Evolutionary conservation across 495 filamentous ascomycete genomes (phyloP), one percentile per base, ranked within the genome.

Genomic region (Penicillium herquei): DNA sequence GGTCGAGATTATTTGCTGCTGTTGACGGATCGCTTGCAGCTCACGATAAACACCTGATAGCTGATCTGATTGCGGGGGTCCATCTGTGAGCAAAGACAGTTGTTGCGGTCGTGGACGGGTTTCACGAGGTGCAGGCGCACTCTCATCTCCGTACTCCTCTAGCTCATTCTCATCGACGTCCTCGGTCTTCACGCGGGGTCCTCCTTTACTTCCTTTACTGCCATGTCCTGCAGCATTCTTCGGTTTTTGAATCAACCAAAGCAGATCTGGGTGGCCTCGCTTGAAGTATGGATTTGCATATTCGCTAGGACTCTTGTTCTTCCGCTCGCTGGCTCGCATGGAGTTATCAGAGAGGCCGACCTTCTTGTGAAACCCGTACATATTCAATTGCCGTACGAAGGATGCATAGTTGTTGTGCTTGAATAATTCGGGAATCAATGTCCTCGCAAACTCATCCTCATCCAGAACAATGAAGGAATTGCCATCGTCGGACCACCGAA

Each of bases 401-500:
- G 95, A 98, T 7, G 94, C 92, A 70, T 98, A 99, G 70, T 98
- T 99, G 70, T 96, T 98, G 72, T 98, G 95, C 68, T 99, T 99
- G 82, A 98, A 99, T 7, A 97, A 79, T 66, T 98, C 94, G 3
- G 94, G 94, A 46, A 99, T 98, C 55, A 99, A 70, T 0, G 87
- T 96, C 68, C 91, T 92, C n/a, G 94, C 95, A 71, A 99, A 99
- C 68, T 98, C 95, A 66, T 99, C 94, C 70, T 99, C 94, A 65
- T 99, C 95, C 5, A 97, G 72, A 7, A 99, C 94, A 40, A 98
- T 87, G 69, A 99, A 99, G 3, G 93, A 96, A 64, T 95, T 91
- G 14, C 94, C 94, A 67, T 90, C 87, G 57, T 95, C 90, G 0
- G 95, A 97, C 94, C 94, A 99, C 59, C 95, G 87, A 63, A 99